phyloP scores from a whole-genome alignment of 1,139 yeast species.

The Schwanniomyces etchellsii region DNA sequence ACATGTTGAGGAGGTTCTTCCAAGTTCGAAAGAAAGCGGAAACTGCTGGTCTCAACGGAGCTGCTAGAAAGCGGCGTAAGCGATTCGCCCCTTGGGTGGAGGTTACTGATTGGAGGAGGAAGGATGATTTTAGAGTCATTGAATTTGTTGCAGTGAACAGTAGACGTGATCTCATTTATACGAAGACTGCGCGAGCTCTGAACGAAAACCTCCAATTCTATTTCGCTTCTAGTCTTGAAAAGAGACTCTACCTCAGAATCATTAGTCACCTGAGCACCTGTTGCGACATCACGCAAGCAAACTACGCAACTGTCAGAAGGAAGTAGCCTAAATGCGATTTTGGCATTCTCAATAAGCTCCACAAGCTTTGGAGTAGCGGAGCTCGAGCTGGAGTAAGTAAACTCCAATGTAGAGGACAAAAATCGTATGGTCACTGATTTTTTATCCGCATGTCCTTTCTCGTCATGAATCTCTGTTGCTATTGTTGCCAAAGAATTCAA shows the following conservation, averaged over 20 bases:
- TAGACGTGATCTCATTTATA: conserved; percentile 30
- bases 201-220: conserved; percentile 33
- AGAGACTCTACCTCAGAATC: conserved; percentile 33
- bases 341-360: conserved; percentile 68
- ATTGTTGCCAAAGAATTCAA: conserved; percentile 35
- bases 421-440: conserved; percentile 33
- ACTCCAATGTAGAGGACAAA: conserved; percentile 41
- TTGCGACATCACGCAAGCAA: conserved; percentile 15
- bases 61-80: not conserved
- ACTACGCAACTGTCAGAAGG: conserved; percentile 15
- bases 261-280: conserved; percentile 20
- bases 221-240: conserved; percentile 21
- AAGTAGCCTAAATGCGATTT: conserved; percentile 53
- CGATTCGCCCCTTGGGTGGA: not conserved
- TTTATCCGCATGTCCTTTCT: conserved; percentile 6
- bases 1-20: conserved; percentile 14
- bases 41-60: conserved; percentile 2
- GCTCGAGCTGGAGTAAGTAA: conserved; percentile 52
- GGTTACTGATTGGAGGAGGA: conserved; percentile 23
- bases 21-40: conserved; percentile 20
- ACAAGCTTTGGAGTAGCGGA: conserved; percentile 65
- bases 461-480: conserved; percentile 25
- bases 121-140: conserved; percentile 18
- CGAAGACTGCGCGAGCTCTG: conserved; percentile 29
- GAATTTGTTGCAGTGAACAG: conserved; percentile 19